Evolutionary conservation across 75 land plant genomes (phyloP).

Genomic region (Cryptomeria japonica): DNA sequence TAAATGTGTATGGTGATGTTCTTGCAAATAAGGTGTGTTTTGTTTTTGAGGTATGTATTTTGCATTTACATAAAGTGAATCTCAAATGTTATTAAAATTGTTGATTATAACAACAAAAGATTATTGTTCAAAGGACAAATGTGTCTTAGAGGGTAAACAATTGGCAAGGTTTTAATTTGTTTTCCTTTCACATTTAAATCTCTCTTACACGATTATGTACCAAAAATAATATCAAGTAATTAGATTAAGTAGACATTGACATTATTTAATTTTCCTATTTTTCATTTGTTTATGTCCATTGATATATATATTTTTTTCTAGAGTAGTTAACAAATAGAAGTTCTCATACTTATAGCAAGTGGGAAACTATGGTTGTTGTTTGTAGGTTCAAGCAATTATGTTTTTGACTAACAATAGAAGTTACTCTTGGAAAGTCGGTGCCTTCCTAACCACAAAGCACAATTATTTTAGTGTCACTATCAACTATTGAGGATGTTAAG

Average conservation of each 20-base stretch:
- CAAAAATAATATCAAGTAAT: too few species aligned
- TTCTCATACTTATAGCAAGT: too few species aligned
- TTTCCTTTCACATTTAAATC: too few species aligned
- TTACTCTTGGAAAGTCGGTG: background rate
- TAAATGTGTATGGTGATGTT: slow-evolving; percentile 56
- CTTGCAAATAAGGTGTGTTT: slow-evolving; percentile 59
- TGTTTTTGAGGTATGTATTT: background rate
- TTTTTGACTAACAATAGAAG: slow-evolving; percentile 41
- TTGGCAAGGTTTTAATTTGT: background rate
- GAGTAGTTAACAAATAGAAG: too few species aligned
- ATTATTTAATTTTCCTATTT: background rate
- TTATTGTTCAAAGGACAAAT: background rate
- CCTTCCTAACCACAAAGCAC: too few species aligned
- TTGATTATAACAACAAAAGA: background rate
- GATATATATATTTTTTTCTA: too few species aligned
- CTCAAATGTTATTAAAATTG: background rate
- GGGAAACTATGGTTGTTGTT: background rate
- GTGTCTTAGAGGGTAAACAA: too few species aligned
- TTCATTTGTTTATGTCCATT: background rate
- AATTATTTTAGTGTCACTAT: too few species aligned
- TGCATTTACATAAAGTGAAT: background rate
- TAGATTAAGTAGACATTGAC: too few species aligned
- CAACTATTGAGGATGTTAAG: too few species aligned
- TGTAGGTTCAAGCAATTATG: slow-evolving; percentile 68
- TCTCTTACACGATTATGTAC: background rate